Evolutionary conservation across 148 eudicot genomes (phyloP).

Genomic region (Rhododendron ferrugineum): DNA sequence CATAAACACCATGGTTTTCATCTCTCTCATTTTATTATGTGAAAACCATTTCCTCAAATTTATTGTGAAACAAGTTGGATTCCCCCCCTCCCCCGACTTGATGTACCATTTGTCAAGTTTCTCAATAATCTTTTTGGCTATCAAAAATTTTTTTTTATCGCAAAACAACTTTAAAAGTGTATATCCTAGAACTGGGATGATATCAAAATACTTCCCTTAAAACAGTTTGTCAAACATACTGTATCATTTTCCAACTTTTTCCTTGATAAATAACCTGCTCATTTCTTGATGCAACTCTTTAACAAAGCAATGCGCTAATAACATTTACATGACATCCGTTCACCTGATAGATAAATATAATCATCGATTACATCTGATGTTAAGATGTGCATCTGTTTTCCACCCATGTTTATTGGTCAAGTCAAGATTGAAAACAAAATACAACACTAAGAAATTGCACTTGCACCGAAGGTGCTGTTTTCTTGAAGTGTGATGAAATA

Average conservation of each 20-base stretch:
- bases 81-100: too few species aligned
- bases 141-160: neutral
- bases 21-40: neutral
- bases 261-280: neutral
- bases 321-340: neutral
- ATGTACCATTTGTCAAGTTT: too few species aligned
- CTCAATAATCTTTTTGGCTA: too few species aligned
- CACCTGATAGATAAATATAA: neutral
- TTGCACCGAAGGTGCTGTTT: neutral
- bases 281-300: neutral
- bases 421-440: neutral
- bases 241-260: neutral
- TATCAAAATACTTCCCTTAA: neutral
- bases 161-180: neutral
- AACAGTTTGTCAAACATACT: neutral
- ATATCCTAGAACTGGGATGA: neutral
- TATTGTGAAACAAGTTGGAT: too few species aligned
- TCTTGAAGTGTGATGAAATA: neutral
- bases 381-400: neutral
- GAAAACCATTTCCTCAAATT: neutral
- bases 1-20: neutral
- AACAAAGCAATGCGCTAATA: neutral
- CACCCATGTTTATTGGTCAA: neutral
- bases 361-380: neutral
- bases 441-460: neutral